Percentiles rank a stretch among this genome's conserved stretches.
phyloP scores from a whole-genome alignment of 2,329 filamentous ascomycete species.

The Arthrinium phaeospermum region DNA sequence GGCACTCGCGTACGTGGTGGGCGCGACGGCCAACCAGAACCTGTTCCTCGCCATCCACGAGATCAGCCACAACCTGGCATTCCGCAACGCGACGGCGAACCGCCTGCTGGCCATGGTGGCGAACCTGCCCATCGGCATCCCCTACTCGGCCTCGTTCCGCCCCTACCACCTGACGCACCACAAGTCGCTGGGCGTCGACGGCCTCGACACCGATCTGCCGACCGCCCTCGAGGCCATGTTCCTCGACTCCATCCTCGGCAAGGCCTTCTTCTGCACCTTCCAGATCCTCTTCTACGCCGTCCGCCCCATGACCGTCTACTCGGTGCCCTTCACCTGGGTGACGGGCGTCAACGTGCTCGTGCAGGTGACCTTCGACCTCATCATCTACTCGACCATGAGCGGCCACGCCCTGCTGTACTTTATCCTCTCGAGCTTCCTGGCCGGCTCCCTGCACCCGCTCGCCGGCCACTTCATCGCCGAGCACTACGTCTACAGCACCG shows the following conservation, averaged over 20 bases:
- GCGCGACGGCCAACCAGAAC: slow-evolving; percentile 97
- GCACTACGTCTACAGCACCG: slow-evolving; percentile 82
- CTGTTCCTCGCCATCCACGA: slow-evolving; percentile 98
- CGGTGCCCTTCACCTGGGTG: slow-evolving; percentile 82
- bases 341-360: slow-evolving; percentile 81
- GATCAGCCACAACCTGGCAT: slow-evolving; percentile 97
- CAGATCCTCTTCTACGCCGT: slow-evolving; percentile 99
- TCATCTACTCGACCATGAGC: slow-evolving; percentile 65
- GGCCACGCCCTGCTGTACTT: slow-evolving; percentile 78
- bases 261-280: slow-evolving; percentile 99
- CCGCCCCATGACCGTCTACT: slow-evolving; percentile 93
- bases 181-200: slow-evolving; percentile 96
- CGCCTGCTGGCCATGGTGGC: slow-evolving; percentile 88
- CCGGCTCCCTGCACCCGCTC: slow-evolving; percentile 90
- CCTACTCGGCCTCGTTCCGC: slow-evolving; percentile 94
- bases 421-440: slow-evolving; percentile 88
- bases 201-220: slow-evolving; percentile 93
- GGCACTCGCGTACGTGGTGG: slow-evolving; percentile 86
- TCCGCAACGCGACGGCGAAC: slow-evolving; percentile 80
- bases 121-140: slow-evolving; percentile 93
- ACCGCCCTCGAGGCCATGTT: slow-evolving; percentile 90
- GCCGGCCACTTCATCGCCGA: slow-evolving; percentile 99
- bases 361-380: slow-evolving; percentile 79
- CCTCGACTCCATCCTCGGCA: slow-evolving; percentile 92
- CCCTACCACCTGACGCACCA: slow-evolving; percentile 99